Conservation (phyloP, 352 stramenopile genomes). For the Peronospora destructor region DNA sequence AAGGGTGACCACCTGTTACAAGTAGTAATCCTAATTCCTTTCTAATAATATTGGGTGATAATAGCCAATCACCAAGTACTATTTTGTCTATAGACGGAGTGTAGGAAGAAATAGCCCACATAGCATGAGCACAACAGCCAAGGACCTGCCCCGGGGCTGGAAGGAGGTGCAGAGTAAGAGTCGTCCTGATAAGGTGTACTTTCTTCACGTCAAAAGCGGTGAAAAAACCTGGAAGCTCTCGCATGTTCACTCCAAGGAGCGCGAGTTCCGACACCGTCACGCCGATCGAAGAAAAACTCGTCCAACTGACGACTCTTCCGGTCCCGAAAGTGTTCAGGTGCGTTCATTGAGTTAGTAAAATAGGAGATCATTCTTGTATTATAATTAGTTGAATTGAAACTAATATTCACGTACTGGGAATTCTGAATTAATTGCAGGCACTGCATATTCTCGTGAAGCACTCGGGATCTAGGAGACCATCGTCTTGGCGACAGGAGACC, state of each 20-base stretch:
- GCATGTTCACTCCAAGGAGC: conserved; percentile 77
- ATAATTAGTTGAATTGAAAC: neutral
- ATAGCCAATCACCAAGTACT: no score
- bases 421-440: conserved; percentile 40
- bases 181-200: conserved; percentile 78
- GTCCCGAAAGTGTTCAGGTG: conserved; percentile 45
- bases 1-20: no score
- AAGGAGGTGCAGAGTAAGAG: conserved; percentile 86
- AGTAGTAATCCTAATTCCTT: no score
- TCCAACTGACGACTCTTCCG: conserved; percentile 13
- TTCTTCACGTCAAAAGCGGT: conserved; percentile 73
- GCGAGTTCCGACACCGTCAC: conserved; percentile 58
- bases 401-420: neutral
- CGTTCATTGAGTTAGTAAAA: neutral
- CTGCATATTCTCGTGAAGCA: conserved; percentile 89
- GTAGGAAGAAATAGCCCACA: neutral
- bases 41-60: no score
- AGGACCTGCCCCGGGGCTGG: conserved; percentile 77
- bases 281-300: conserved; percentile 28
- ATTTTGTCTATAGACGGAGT: no score
- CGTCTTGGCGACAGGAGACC: conserved; percentile 82
- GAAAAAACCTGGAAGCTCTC: conserved; percentile 86
- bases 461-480: conserved; percentile 65
- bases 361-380: no score
- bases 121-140: conserved; percentile 35